Percentiles rank a stretch among this genome's conserved stretches.
These are phyloP conservation scores for Seiridium cupressi DNA, from an alignment of 2,329 filamentous ascomycete genomes.

Conservation along the genomic window DNA sequence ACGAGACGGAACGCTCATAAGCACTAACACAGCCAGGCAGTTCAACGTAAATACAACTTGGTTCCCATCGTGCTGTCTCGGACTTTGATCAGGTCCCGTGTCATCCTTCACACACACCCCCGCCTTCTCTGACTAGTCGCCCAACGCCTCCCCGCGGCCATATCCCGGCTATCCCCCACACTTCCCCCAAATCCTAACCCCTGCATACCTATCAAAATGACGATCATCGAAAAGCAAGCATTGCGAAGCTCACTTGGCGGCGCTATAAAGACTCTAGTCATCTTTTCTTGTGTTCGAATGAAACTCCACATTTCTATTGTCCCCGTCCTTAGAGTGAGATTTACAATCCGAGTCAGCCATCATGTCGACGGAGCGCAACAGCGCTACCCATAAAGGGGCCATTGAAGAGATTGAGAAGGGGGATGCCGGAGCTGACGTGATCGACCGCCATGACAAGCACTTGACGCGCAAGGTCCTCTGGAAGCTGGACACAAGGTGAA, in stretches of 20 bases:
- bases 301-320: background rate
- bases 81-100: background rate
- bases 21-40: too few relatives aligned
- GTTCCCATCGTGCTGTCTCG: background rate
- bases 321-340: background rate
- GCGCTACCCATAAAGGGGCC: constrained; percentile 15
- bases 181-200: background rate
- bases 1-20: too few relatives aligned
- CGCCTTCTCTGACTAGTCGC: too few relatives aligned
- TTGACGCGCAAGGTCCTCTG: constrained; percentile 44
- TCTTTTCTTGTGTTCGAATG: background rate
- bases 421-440: background rate
- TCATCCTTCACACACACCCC: background rate
- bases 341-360: background rate
- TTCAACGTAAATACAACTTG: background rate
- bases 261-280: background rate
- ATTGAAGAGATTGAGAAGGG: constrained; percentile 25
- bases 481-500: constrained; percentile 52
- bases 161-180: background rate
- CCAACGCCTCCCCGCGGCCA: background rate
- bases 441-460: constrained; percentile 16
- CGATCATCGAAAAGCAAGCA: background rate
- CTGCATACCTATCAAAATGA: background rate
- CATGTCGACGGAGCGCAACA: constrained; percentile 6
- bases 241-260: constrained; percentile 5